These are phyloP conservation scores for Tremellales sp. DNA, from an alignment of 1,284 basidiomycete species.

Conservation along the genomic window DNA sequence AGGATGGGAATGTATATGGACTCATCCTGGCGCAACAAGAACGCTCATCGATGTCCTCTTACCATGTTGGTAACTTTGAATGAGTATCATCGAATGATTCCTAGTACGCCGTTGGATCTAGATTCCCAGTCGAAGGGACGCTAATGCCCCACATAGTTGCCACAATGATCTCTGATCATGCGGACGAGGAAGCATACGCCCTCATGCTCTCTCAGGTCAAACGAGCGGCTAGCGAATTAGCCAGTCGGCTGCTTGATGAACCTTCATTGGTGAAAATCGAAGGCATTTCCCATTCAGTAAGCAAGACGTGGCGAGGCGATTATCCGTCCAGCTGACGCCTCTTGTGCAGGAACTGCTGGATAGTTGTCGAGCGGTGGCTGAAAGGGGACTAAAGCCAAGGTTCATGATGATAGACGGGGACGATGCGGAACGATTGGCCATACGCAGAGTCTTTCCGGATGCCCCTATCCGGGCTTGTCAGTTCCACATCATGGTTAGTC, in stretches of 20 bases:
- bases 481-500: slow-evolving; percentile 13
- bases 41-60: not conserved
- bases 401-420: slow-evolving; percentile 10
- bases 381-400: slow-evolving; percentile 1
- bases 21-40: not conserved
- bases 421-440: slow-evolving; percentile 3
- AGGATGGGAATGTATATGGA: slow-evolving; percentile 6
- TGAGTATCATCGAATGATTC: slow-evolving; percentile 7
- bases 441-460: slow-evolving; percentile 1
- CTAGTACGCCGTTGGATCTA: not conserved
- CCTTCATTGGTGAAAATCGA: not conserved
- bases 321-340: too few species aligned
- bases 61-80: not conserved
- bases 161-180: slow-evolving; percentile 8
- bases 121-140: not conserved
- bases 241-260: not conserved
- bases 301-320: too few species aligned
- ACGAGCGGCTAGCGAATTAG: not conserved
- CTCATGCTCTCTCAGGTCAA: slow-evolving; percentile 1
- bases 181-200: slow-evolving; percentile 6
- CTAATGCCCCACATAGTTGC: slow-evolving; percentile 2
- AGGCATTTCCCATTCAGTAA: not conserved
- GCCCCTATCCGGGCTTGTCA: slow-evolving; percentile 8
- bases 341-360: not conserved
- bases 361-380: not conserved